A percentile compares a stretch with the other conserved stretches of the same genome.
Evolutionary conservation across 2,329 filamentous ascomycete species (phyloP).

Genomic region (Hymenoscyphus fructigenus): DNA sequence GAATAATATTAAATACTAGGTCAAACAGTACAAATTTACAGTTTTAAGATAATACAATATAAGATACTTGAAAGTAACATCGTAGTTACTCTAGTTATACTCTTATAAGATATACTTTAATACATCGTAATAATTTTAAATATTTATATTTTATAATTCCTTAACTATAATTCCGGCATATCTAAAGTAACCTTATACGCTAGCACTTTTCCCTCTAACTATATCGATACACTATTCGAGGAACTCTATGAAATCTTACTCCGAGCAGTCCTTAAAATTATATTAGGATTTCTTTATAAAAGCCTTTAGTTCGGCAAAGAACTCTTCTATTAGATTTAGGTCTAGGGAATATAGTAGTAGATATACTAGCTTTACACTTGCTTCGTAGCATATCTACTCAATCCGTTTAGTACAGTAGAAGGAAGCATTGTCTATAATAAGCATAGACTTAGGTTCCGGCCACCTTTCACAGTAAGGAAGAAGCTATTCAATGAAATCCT

Average conservation of each 20-base stretch:
- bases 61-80: no score
- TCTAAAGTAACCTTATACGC: no score
- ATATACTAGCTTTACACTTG: constrained; percentile 28
- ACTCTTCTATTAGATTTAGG: constrained; percentile 33
- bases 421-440: constrained; percentile 41
- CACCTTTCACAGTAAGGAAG: constrained; percentile 36
- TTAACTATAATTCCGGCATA: no score
- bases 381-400: constrained; percentile 32
- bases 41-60: no score
- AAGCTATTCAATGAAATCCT: constrained; percentile 38
- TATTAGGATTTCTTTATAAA: constrained; percentile 33
- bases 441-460: constrained; percentile 38
- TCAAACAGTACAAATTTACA: no score
- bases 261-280: constrained; percentile 18
- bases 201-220: no score
- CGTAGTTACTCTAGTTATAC: no score
- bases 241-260: constrained; percentile 28
- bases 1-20: no score
- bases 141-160: no score
- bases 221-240: constrained; percentile 30
- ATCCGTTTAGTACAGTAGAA: constrained; percentile 35
- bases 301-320: constrained; percentile 30
- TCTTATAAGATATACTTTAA: no score
- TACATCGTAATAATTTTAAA: no score
- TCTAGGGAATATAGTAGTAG: constrained; percentile 29